Percentiles rank a stretch among this genome's conserved stretches.
These are phyloP conservation scores for Fusarium verticillioides DNA, from an alignment of 2,329 filamentous ascomycete genomes.

Conservation along the genomic window DNA sequence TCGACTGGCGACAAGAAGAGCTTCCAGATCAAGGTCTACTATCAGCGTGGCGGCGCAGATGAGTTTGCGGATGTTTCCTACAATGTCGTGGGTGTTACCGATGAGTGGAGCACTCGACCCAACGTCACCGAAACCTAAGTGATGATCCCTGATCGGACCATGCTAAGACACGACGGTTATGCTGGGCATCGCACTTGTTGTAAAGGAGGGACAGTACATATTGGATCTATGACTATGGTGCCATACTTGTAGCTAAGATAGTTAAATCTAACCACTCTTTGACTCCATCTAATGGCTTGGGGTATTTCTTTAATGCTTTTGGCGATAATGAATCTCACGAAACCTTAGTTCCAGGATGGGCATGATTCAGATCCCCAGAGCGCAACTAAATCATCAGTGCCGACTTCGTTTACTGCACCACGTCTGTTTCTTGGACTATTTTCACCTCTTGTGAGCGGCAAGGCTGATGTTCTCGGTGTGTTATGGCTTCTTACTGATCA, in stretches of 20 bases:
- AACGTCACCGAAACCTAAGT: background rate
- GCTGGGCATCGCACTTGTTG: rapidly evolving
- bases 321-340: background rate
- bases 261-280: too few species aligned
- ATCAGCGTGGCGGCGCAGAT: background rate
- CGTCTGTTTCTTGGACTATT: rapidly evolving
- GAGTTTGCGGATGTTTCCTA: background rate
- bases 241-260: background rate
- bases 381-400: background rate
- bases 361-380: background rate
- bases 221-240: background rate
- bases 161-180: rapidly evolving
- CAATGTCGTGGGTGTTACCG: background rate
- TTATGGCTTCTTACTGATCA: background rate
- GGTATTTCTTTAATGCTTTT: rapidly evolving
- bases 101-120: background rate
- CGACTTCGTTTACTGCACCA: rapidly evolving
- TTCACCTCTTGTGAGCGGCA: rapidly evolving
- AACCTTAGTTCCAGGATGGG: background rate
- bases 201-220: background rate
- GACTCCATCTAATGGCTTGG: rapidly evolving
- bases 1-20: background rate
- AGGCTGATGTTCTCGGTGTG: too few species aligned
- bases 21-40: background rate
- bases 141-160: rapidly evolving